Evolutionary conservation across 2,329 filamentous ascomycete genomes (phyloP), one percentile per base, ranked within the genome.

Genomic region (Ophiostoma ulmi): DNA sequence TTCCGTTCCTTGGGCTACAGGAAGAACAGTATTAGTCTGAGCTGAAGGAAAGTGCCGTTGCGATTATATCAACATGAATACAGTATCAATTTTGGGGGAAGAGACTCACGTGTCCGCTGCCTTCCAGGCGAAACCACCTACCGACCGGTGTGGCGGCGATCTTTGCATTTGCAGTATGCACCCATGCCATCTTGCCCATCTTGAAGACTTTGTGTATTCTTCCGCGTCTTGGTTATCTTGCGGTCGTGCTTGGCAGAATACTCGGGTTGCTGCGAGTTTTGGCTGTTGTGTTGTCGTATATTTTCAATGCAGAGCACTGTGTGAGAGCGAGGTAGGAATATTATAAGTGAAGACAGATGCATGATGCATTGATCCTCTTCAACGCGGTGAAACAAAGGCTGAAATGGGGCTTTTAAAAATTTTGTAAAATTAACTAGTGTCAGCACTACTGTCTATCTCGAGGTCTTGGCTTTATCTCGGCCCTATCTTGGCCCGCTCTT

Each of bases 71-170:
- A 26, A 26, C 22, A 58, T 58, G n/a, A 48, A 26, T 58, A 10
- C 5, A 14, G 6, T 20, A 48, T 6, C 3, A 22, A 26, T 22
- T 26, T 26, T 44, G 39, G 14, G 52, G 22, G 5, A 14, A 13
- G 11, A 13, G 31, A 86, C 92, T 90, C 61, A 73, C 72, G 86
- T 94, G 91, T 76, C 92, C 92, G 55, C 87, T 93, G 74, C 91
- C 91, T 73, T 96, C 92, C 58, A 97, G 87, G 74, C 88, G 87
- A 81, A 97, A 97, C 82, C 89, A 91, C 74, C 84, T 83, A 73
- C 91, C 91, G 72, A 93, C 84, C 44, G 84, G 79, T 77, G 88
- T 89, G 73, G 80, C 81, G 72, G 91, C 91, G 74, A 93, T 85
- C 72, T 81, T 83, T 73, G 77, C 76, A 77, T 90, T 88, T 78